phyloP scores from a whole-genome alignment of 2,329 filamentous ascomycete species.

The Tolypocladium amazonense region DNA sequence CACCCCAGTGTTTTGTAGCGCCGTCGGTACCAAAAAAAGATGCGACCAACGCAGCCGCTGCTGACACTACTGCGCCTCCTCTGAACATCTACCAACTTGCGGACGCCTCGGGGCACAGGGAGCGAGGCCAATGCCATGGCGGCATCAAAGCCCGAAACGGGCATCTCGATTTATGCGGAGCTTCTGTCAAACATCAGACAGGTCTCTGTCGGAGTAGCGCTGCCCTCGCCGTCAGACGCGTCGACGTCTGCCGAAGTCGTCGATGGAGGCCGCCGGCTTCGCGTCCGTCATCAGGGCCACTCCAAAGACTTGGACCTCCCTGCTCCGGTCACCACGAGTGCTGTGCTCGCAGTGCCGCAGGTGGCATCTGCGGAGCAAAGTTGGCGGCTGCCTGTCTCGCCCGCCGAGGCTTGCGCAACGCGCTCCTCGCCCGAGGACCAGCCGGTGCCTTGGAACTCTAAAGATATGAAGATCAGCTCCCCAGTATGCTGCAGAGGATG shows the following conservation, averaged over 20 bases:
- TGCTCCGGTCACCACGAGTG: constrained; percentile 22
- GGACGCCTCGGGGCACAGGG: neutral
- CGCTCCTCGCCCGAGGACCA: constrained; percentile 24
- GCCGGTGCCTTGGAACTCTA: constrained; percentile 45
- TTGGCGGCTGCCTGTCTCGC: constrained; percentile 41
- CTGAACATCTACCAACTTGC: neutral
- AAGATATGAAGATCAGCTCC: constrained; percentile 29
- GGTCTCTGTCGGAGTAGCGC: constrained; percentile 45
- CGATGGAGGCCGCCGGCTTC: constrained; percentile 32
- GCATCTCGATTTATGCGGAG: constrained; percentile 49
- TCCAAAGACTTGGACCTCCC: constrained; percentile 29
- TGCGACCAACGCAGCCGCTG: neutral
- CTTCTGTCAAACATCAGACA: constrained; percentile 54
- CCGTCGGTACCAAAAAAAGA: neutral
- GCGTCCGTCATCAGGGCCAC: constrained; percentile 34
- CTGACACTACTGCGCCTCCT: too few species aligned
- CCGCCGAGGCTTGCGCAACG: constrained; percentile 10
- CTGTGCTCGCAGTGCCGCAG: constrained; percentile 26
- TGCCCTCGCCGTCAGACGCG: constrained; percentile 31
- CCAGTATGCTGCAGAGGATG: constrained; percentile 33
- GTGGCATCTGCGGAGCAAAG: constrained; percentile 25
- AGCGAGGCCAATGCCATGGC: constrained; percentile 6
- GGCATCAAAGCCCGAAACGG: neutral
- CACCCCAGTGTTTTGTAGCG: neutral
- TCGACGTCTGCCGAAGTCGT: constrained; percentile 34